Percentiles rank a stretch among this genome's conserved stretches.
These are phyloP conservation scores for Leishmania amazonensis DNA, from an alignment of 208 protist genomes.

Conservation along the genomic window DNA sequence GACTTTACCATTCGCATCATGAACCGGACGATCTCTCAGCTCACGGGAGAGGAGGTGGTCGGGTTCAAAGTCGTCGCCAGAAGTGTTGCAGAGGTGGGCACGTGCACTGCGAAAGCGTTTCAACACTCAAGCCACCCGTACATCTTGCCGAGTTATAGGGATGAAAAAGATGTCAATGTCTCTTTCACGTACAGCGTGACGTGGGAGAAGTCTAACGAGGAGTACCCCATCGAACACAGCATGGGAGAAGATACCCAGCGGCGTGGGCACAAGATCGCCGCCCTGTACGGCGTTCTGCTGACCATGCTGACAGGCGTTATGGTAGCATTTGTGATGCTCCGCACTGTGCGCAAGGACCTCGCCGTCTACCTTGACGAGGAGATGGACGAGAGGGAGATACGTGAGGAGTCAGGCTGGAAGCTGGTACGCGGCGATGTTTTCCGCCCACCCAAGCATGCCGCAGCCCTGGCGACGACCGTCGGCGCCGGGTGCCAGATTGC, in stretches of 20 bases:
- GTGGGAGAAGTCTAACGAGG: slow-evolving; percentile 17
- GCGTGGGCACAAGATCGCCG: slow-evolving; percentile 23
- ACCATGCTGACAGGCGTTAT: slow-evolving; percentile 21
- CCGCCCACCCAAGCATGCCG: slow-evolving; percentile 74
- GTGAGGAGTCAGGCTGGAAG: slow-evolving; percentile 90
- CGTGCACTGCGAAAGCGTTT: slow-evolving; percentile 1
- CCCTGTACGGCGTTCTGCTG: slow-evolving; percentile 27
- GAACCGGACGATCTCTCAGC: slow-evolving; percentile 11
- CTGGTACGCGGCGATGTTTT: slow-evolving; percentile 97
- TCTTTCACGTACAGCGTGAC: slow-evolving; percentile 33
- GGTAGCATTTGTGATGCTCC: slow-evolving; percentile 32
- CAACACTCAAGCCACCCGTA: background rate
- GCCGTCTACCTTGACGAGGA: slow-evolving; percentile 34
- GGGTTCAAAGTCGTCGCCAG: slow-evolving; percentile 53
- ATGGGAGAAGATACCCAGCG: slow-evolving; percentile 5
- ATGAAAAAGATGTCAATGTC: background rate
- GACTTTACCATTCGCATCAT: slow-evolving; percentile 50
- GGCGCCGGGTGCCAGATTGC: slow-evolving; percentile 91
- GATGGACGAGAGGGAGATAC: slow-evolving; percentile 25
- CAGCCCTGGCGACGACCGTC: slow-evolving; percentile 85
- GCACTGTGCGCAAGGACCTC: slow-evolving; percentile 39
- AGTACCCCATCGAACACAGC: slow-evolving; percentile 10
- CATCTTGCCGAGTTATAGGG: background rate
- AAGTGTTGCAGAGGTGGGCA: slow-evolving; percentile 13
- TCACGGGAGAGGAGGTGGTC: slow-evolving; percentile 35